Base-by-base conservation (phyloP, 371 early-diverging fungal genomes). In the Saksenaea vasiformis region DNA sequence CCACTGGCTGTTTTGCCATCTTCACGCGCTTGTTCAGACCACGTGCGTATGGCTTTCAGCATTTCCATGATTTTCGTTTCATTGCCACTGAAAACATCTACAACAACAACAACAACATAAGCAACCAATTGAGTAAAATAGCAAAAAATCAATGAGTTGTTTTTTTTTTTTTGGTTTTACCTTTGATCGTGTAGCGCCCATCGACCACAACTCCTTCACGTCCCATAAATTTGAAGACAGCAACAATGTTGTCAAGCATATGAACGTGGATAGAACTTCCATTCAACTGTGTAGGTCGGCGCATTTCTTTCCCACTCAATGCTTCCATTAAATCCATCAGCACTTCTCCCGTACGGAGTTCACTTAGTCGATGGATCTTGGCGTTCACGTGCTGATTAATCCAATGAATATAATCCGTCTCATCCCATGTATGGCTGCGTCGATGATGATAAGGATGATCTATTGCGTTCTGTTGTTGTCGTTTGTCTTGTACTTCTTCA, bases 191-290 rank as follows among this genome's bases (percentile, higher is more conserved):
- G 60, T 79, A 87, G 1, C 68, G 60, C 1, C 84, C 84, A 51
- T 85, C 84, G 0, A 84, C 73, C 53, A 71, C 69, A 41, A 87
- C 71, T 0, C 86, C 85, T 54, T 84, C 85, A 1, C 77, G 70
- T n/a, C 77, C 82, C 85, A 87, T 84, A 58, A 85, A 87, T 56
- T 85, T 79, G 73, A 85, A 85, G n/a, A 77, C 86, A 8, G 84
- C 72, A 58, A 84, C 73, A n/a, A 86, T 71, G 53, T 78, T 80
- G 61, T 87, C 87, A 54, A 87, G 72, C 77, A 74, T 79, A 34
- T 54, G 56, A 64, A 62, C 76, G 58, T 65, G 61, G 27, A 56
- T 14, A 19, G 69, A 53, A 31, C 53, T 17, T 31, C 56, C 27
- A 44, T 60, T 63, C 22, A 54, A 27, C 19, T 19, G 41, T n/a